These are phyloP conservation scores for Athelia sp. DNA, from an alignment of 1,284 basidiomycete genomes.

Conservation along the genomic window DNA sequence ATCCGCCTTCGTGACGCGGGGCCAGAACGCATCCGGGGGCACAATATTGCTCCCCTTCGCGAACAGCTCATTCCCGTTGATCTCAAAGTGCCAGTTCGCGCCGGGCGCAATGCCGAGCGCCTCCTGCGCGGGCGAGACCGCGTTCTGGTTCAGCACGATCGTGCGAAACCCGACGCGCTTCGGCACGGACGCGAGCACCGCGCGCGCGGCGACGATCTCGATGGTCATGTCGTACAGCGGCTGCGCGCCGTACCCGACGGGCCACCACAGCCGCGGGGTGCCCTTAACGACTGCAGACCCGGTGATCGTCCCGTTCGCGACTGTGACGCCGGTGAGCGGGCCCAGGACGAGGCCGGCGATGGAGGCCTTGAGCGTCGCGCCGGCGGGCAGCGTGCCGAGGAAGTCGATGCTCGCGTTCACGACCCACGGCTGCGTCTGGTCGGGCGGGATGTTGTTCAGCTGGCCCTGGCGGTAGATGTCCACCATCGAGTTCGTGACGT, in stretches of 20 bases:
- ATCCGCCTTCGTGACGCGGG: background rate
- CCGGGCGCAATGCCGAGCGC: background rate
- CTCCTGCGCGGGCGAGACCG: background rate
- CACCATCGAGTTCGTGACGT: background rate
- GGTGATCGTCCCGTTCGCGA: background rate
- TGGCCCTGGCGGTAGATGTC: background rate
- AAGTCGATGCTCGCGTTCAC: background rate
- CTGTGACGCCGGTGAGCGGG: background rate
- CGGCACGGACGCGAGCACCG: background rate
- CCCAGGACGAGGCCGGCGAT: background rate
- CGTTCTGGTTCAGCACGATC: background rate
- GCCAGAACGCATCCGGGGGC: background rate
- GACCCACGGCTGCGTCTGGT: slow-evolving; percentile 1
- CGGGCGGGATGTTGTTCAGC: background rate
- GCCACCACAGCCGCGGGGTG: background rate
- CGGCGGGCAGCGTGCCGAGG: background rate
- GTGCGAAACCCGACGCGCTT: background rate
- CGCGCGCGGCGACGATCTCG: background rate
- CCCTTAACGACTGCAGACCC: background rate
- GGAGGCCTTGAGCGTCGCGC: background rate
- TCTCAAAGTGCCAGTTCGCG: slow-evolving; percentile 1
- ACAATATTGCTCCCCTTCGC: background rate
- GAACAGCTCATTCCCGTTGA: background rate
- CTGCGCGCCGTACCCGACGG: background rate
- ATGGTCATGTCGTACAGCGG: background rate